Percentiles rank a stretch among this genome's conserved stretches.
Conservation (phyloP, 345 rosid genomes). For the Salix brachista region DNA sequence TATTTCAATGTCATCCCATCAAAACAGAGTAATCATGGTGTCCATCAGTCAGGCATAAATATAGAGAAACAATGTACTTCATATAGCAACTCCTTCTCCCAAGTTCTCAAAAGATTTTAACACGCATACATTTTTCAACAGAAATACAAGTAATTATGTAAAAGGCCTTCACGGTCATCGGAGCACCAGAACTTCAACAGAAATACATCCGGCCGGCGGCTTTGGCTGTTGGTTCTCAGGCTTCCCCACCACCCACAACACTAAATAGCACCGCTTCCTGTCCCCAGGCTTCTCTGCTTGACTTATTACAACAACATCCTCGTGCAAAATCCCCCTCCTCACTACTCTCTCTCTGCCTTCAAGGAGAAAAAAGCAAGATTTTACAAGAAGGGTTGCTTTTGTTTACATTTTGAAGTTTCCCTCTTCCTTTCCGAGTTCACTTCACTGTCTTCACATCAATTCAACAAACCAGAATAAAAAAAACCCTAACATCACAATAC, state of each 20-base stretch:
- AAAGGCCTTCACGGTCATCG: slow-evolving; percentile 43
- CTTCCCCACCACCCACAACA: slow-evolving; percentile 63
- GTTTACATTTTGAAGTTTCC: not conserved
- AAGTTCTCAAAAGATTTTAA: not conserved
- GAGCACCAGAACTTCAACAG: slow-evolving; percentile 70
- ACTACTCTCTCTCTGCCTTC: not conserved
- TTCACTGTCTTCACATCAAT: too few relatives aligned
- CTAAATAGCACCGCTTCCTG: slow-evolving; percentile 68
- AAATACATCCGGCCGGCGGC: slow-evolving; percentile 41
- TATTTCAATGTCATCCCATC: not conserved
- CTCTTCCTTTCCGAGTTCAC: not conserved
- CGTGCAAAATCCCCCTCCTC: slow-evolving; percentile 48
- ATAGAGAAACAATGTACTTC: not conserved
- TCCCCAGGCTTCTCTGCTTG: slow-evolving; percentile 35
- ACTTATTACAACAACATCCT: slow-evolving; percentile 51
- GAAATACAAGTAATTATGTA: not conserved
- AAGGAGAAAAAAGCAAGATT: not conserved
- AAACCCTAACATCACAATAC: too few relatives aligned
- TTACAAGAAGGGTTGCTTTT: not conserved
- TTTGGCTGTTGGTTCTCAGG: slow-evolving; percentile 37
- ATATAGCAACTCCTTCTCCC: not conserved
- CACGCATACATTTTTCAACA: not conserved
- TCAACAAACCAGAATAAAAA: too few relatives aligned
- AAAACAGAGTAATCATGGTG: not conserved
- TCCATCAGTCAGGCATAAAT: not conserved